Conservation (phyloP, 306 rosid genomes). For the Dicorynia guianensis region DNA sequence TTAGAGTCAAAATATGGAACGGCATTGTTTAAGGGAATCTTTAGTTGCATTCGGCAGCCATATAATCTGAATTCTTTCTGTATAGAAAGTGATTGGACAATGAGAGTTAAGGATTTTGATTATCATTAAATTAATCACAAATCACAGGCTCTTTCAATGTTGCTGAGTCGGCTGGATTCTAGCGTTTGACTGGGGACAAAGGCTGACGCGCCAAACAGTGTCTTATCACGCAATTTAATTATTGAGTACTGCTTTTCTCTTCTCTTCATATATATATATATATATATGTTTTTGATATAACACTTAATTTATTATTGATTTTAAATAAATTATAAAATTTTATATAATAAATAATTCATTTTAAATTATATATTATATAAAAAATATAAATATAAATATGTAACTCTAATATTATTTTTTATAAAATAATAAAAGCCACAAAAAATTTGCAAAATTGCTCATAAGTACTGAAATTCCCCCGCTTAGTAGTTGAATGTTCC, state of each 20-base stretch:
- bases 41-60: conserved; percentile 38
- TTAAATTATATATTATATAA: too few relatives aligned
- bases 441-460: background rate
- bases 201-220: conserved; percentile 33
- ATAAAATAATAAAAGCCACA: background rate
- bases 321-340: too few relatives aligned
- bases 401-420: too few relatives aligned
- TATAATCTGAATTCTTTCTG: conserved; percentile 11
- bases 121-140: conserved; percentile 16
- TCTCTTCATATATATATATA: too few relatives aligned
- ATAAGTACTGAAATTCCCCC: too few relatives aligned
- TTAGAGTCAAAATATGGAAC: conserved; percentile 49
- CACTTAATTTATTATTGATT: too few relatives aligned
- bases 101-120: background rate
- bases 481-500: background rate
- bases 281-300: too few relatives aligned
- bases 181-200: conserved; percentile 8
- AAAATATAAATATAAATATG: too few relatives aligned
- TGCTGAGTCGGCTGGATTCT: conserved; percentile 50
- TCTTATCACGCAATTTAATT: background rate
- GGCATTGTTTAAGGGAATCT: conserved; percentile 34
- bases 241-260: background rate
- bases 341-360: too few relatives aligned
- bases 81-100: too few relatives aligned
- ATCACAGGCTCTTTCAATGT: background rate